phyloP scores from a whole-genome alignment of 2,329 filamentous ascomycete species.

The Penicillium expansum region DNA sequence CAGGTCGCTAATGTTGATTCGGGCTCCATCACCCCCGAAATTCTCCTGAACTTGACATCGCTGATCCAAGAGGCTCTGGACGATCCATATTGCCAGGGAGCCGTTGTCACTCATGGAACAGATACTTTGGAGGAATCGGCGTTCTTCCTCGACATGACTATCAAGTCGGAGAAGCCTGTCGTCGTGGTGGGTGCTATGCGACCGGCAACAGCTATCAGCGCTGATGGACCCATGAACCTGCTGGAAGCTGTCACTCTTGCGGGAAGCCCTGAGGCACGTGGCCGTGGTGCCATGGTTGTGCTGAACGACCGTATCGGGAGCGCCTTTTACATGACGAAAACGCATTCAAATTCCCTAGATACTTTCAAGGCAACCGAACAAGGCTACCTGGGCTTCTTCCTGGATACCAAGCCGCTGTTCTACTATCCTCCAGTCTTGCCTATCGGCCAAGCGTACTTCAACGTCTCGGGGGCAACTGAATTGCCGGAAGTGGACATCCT shows the following conservation, averaged over 20 bases:
- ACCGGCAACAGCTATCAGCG: background rate
- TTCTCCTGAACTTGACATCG: background rate
- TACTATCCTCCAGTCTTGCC: background rate
- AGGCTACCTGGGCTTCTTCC: background rate
- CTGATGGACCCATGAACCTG: background rate
- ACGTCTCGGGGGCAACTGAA: background rate
- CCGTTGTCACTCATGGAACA: background rate
- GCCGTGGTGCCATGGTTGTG: background rate
- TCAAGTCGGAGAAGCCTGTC: background rate
- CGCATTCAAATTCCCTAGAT: background rate
- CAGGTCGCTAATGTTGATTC: background rate
- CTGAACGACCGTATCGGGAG: background rate
- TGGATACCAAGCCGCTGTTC: background rate
- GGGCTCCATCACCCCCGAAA: background rate
- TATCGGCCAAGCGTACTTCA: background rate
- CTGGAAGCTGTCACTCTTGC: background rate
- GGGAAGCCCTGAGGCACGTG: background rate
- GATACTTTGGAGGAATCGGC: background rate
- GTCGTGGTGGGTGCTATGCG: background rate
- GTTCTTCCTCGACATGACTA: background rate
- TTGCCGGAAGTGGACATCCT: background rate
- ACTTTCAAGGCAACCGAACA: background rate
- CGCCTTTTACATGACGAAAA: background rate
- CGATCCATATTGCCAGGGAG: background rate
- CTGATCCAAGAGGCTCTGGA: background rate